A percentile compares a stretch with the other conserved stretches of the same genome.
Conservation (phyloP, 495 filamentous ascomycete species). For the Xylaria longipes region DNA sequence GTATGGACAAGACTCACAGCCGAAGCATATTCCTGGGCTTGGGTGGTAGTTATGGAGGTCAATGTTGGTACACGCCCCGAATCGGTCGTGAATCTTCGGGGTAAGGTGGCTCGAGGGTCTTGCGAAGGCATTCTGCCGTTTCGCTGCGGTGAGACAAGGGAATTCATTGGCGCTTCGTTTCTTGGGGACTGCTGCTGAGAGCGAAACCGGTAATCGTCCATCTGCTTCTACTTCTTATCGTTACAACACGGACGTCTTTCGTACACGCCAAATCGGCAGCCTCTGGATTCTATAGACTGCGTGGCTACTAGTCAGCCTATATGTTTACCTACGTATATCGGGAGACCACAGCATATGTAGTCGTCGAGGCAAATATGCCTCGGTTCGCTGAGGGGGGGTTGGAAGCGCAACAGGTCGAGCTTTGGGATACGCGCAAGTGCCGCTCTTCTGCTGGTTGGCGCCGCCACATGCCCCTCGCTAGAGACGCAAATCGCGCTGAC, state of each 20-base stretch:
- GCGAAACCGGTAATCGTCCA: constrained; percentile 80
- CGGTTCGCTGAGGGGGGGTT: neutral
- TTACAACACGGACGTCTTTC: constrained; percentile 51
- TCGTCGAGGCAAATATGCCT: constrained; percentile 5
- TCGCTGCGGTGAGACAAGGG: constrained; percentile 73
- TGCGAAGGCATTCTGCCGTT: constrained; percentile 66
- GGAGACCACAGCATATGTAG: neutral
- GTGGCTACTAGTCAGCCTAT: constrained; percentile 25
- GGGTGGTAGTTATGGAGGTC: constrained; percentile 66
- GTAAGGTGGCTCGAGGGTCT: constrained; percentile 74
- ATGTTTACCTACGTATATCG: neutral
- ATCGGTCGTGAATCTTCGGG: constrained; percentile 93
- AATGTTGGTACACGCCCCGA: constrained; percentile 84
- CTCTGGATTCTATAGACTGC: constrained; percentile 43
- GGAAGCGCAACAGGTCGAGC: constrained; percentile 8
- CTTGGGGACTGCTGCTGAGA: constrained; percentile 70
- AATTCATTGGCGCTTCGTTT: constrained; percentile 71
- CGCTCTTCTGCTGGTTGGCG: neutral
- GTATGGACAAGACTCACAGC: constrained; percentile 46
- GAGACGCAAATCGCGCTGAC: constrained; percentile 20
- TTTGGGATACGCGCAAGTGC: neutral
- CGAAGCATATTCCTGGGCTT: constrained; percentile 52
- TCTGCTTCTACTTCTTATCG: constrained; percentile 40
- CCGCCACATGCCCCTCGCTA: neutral
- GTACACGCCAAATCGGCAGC: constrained; percentile 54